These are phyloP conservation scores for Cafeteria roenbergensis DNA, from an alignment of 108 stramenopile species.

Conservation along the genomic window DNA sequence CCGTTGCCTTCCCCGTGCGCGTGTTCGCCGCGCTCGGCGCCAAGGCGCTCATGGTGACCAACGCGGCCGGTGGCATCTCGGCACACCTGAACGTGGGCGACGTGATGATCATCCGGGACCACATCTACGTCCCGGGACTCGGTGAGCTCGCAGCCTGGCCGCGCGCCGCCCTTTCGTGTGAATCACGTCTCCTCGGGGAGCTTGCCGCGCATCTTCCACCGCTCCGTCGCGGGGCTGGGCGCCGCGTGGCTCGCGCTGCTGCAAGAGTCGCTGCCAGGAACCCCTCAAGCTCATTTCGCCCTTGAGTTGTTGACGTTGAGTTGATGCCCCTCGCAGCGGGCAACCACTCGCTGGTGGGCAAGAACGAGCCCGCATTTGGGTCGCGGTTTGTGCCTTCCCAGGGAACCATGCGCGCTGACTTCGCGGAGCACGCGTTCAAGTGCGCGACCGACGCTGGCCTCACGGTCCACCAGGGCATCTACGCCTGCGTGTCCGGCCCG, in stretches of 20 bases:
- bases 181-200: background rate
- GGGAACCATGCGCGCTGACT: conserved; percentile 49
- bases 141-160: too few species aligned
- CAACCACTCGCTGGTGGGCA: conserved; percentile 69
- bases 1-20: conserved; percentile 58
- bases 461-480: conserved; percentile 55
- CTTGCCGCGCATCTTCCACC: too few species aligned
- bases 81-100: conserved; percentile 63
- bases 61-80: conserved; percentile 75
- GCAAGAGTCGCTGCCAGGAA: too few species aligned
- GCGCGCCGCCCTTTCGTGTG: too few species aligned
- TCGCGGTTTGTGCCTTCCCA: conserved; percentile 68
- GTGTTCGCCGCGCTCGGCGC: conserved; percentile 39
- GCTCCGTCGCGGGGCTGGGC: too few species aligned
- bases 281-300: too few species aligned
- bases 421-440: conserved; percentile 39
- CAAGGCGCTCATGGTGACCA: conserved; percentile 64
- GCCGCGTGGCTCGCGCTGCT: too few species aligned
- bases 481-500: conserved; percentile 76
- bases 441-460: conserved; percentile 45
- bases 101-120: conserved; percentile 67
- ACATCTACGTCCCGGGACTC: conserved; percentile 63
- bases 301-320: too few species aligned
- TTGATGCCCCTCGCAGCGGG: conserved; percentile 49
- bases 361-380: conserved; percentile 68